Percentiles rank a stretch among this genome's conserved stretches.
Evolutionary conservation across 1,139 yeast genomes (phyloP).

Genomic region (Yamadazyma atmosphaerica): DNA sequence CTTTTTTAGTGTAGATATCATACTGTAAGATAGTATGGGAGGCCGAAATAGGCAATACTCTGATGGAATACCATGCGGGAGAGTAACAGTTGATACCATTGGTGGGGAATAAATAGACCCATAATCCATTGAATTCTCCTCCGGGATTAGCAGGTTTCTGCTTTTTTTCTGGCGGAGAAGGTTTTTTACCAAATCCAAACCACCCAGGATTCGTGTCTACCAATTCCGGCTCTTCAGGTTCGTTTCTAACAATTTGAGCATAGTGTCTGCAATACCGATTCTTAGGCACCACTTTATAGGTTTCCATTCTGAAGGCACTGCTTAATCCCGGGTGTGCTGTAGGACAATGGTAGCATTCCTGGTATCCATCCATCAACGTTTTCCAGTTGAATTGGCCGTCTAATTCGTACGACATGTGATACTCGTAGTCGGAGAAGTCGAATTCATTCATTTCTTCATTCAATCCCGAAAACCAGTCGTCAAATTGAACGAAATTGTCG

Average conservation of each 20-base stretch:
- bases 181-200: slow-evolving; percentile 49
- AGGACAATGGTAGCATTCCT: slow-evolving; percentile 67
- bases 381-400: slow-evolving; percentile 68
- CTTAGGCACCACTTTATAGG: slow-evolving; percentile 63
- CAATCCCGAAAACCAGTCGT: slow-evolving; percentile 53
- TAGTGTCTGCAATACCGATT: slow-evolving; percentile 60
- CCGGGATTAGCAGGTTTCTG: slow-evolving; percentile 48
- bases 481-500: slow-evolving; percentile 41
- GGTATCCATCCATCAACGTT: slow-evolving; percentile 66
- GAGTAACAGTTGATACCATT: slow-evolving; percentile 64
- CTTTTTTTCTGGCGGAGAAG: slow-evolving; percentile 20
- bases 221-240: slow-evolving; percentile 12
- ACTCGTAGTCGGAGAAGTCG: slow-evolving; percentile 60
- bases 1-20: slow-evolving; percentile 62
- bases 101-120: slow-evolving; percentile 61
- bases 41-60: slow-evolving; percentile 56
- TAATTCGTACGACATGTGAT: slow-evolving; percentile 64
- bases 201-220: slow-evolving; percentile 39
- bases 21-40: slow-evolving; percentile 57
- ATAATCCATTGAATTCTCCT: slow-evolving; percentile 59
- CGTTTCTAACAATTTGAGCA: slow-evolving; percentile 24
- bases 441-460: slow-evolving; percentile 53
- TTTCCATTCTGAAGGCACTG: slow-evolving; percentile 59
- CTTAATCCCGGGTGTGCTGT: slow-evolving; percentile 64
- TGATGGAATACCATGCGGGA: slow-evolving; percentile 64